Percentiles rank a stretch among this genome's conserved stretches.
phyloP scores from a whole-genome alignment of 2,329 filamentous ascomycete species.

The Sphaerulina populicola region DNA sequence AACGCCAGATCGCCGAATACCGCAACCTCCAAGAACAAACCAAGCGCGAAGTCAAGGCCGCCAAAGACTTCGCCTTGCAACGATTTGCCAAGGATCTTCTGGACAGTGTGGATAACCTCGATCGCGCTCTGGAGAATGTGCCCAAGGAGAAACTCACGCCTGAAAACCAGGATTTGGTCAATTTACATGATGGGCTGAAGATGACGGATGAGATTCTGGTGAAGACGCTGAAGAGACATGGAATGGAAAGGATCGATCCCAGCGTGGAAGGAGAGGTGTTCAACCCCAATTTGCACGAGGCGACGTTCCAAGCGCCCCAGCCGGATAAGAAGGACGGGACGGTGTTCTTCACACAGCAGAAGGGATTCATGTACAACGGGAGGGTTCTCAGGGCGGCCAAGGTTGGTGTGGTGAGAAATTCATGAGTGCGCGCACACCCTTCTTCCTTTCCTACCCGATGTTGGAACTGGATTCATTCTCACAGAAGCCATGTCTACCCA shows the following conservation, averaged over 20 bases:
- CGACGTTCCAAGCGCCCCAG: slow-evolving; percentile 85
- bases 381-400: slow-evolving; percentile 83
- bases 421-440: slow-evolving; percentile 15
- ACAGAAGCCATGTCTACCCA: too few species aligned
- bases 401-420: slow-evolving; percentile 91
- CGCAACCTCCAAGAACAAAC: slow-evolving; percentile 96
- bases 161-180: slow-evolving; percentile 61
- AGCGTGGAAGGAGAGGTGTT: slow-evolving; percentile 67
- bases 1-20: slow-evolving; percentile 91
- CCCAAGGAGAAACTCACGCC: slow-evolving; percentile 62
- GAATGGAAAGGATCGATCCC: slow-evolving; percentile 81
- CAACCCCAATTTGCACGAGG: slow-evolving; percentile 93
- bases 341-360: slow-evolving; percentile 88
- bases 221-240: slow-evolving; percentile 84
- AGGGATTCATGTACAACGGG: slow-evolving; percentile 91
- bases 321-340: slow-evolving; percentile 80
- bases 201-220: slow-evolving; percentile 92
- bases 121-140: slow-evolving; percentile 78
- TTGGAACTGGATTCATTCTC: too few species aligned
- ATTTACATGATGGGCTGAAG: slow-evolving; percentile 79
- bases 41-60: slow-evolving; percentile 75
- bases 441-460: too few species aligned
- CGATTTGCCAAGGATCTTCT: slow-evolving; percentile 89
- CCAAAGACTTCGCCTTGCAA: slow-evolving; percentile 89
- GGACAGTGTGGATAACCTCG: slow-evolving; percentile 93